phyloP scores from a whole-genome alignment of 164 flowering plant species.

The Platanus orientalis region DNA sequence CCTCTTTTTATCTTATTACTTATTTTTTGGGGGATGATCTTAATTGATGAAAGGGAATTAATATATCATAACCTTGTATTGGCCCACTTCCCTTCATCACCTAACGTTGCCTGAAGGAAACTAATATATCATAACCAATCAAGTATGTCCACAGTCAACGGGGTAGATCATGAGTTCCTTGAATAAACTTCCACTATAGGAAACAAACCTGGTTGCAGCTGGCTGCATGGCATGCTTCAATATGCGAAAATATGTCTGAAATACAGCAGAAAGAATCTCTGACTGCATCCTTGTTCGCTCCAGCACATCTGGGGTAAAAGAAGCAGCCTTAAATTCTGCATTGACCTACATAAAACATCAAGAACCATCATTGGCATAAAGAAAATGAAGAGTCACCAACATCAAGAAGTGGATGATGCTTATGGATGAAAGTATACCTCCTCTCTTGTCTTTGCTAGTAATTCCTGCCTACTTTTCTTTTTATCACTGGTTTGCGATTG shows the following conservation, averaged over 20 bases:
- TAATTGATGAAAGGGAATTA: no score
- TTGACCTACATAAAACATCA: constrained; percentile 47
- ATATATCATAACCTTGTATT: no score
- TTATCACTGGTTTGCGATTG: constrained; percentile 43
- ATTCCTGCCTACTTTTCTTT: constrained; percentile 54
- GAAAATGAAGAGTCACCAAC: background rate
- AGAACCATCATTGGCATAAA: background rate
- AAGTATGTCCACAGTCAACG: no score
- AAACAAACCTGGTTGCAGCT: constrained; percentile 35
- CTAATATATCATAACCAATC: no score
- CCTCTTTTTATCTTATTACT: no score
- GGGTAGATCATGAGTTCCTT: no score
- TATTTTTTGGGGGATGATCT: no score
- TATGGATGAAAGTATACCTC: constrained; percentile 51
- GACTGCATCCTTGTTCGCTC: constrained; percentile 72
- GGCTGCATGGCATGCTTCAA: constrained; percentile 57
- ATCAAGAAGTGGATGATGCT: background rate
- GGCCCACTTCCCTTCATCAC: no score
- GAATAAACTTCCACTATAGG: background rate
- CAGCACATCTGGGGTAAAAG: constrained; percentile 51
- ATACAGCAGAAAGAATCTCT: constrained; percentile 79
- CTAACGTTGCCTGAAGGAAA: no score
- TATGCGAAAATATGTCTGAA: constrained; percentile 83
- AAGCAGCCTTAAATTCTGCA: constrained; percentile 73
- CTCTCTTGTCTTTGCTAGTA: constrained; percentile 54